A percentile compares a stretch with the other conserved stretches of the same genome.
Evolutionary conservation across 148 eudicot genomes (phyloP).

Genomic region (Hydrangea macrophylla): DNA sequence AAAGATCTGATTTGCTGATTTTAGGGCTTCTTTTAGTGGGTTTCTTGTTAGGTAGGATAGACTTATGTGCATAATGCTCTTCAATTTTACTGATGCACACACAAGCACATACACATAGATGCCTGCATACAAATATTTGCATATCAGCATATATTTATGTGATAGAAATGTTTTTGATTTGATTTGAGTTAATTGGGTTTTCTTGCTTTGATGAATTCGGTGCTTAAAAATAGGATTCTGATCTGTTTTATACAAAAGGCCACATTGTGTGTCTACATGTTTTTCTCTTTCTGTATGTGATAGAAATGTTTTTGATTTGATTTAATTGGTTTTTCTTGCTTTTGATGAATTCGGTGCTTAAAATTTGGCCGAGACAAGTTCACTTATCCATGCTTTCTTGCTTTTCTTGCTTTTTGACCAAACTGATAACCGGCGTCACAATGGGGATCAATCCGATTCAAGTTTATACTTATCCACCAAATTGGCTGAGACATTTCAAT

Average conservation of each 20-base stretch:
- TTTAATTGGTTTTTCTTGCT: neutral
- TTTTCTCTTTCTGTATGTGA: neutral
- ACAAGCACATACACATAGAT: neutral
- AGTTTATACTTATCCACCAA: constrained; percentile 15
- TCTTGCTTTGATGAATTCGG: constrained; percentile 5
- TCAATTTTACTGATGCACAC: too few relatives aligned
- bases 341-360: neutral
- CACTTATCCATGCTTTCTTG: neutral
- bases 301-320: neutral
- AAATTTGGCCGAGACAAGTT: neutral
- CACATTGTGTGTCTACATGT: neutral
- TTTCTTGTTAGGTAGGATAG: too few relatives aligned
- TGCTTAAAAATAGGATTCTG: neutral
- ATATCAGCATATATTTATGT: neutral
- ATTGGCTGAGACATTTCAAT: constrained; percentile 22
- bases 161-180: constrained; percentile 3
- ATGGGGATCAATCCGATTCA: constrained; percentile 14
- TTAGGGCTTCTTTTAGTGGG: constrained; percentile 9
- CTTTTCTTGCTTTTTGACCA: neutral
- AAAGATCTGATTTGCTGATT: constrained; percentile 8
- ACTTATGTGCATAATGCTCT: too few relatives aligned
- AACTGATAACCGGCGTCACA: neutral
- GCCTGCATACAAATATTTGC: neutral
- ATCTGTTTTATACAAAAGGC: neutral
- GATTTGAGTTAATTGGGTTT: neutral